Evolutionary conservation across 371 early-diverging fungal species (phyloP).

Genomic region (Umbelopsis sp.): DNA sequence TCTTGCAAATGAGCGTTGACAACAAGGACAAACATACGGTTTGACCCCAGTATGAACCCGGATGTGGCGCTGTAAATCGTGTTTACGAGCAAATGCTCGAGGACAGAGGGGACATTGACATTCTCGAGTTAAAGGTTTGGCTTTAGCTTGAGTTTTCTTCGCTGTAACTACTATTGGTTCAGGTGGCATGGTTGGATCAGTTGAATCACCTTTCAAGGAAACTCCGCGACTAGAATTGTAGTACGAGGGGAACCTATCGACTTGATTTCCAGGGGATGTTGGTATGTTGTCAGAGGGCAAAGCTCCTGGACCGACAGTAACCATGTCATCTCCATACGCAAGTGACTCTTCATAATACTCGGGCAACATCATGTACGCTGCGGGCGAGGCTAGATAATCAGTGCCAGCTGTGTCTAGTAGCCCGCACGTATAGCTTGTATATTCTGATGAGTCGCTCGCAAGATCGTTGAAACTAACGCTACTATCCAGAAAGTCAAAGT

Average conservation of each 20-base stretch:
- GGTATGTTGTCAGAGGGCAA: slow-evolving; percentile 4
- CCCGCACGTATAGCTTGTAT: neutral
- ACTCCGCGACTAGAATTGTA: slow-evolving; percentile 3
- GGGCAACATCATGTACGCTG: neutral
- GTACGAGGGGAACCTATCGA: neutral
- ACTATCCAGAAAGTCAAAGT: neutral
- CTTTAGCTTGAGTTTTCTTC: neutral
- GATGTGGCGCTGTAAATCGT: slow-evolving; percentile 70
- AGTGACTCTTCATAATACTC: neutral
- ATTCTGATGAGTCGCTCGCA: slow-evolving; percentile 15
- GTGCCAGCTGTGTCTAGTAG: neutral
- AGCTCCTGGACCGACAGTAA: neutral
- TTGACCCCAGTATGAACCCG: slow-evolving; percentile 72
- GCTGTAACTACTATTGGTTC: neutral
- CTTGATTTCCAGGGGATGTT: neutral
- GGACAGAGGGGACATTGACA: slow-evolving; percentile 15
- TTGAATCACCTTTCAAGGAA: slow-evolving; percentile 8
- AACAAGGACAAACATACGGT: slow-evolving; percentile 61
- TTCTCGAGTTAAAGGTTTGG: slow-evolving; percentile 4
- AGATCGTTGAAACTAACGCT: neutral
- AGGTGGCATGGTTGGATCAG: slow-evolving; percentile 5
- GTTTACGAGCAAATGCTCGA: slow-evolving; percentile 61
- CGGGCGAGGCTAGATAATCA: neutral
- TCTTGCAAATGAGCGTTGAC: slow-evolving; percentile 69
- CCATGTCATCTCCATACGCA: neutral